phyloP scores from a whole-genome alignment of 495 filamentous ascomycete genomes.

The Glonium stellatum region DNA sequence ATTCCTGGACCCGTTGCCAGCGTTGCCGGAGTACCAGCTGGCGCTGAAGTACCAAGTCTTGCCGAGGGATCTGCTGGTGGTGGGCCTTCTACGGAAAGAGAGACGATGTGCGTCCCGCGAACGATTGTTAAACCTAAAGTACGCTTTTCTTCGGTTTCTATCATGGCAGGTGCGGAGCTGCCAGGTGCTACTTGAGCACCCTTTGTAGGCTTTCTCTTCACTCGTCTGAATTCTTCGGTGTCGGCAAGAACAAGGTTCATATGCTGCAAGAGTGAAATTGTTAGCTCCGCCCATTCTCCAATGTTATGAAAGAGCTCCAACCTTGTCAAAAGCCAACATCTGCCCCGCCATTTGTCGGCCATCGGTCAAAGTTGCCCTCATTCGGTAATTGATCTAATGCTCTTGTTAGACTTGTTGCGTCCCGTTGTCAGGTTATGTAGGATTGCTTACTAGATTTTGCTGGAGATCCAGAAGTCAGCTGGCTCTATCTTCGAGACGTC shows the following conservation, averaged over 20 bases:
- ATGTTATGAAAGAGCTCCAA: slow-evolving; percentile 33
- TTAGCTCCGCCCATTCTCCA: slow-evolving; percentile 1
- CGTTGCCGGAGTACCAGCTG: slow-evolving; percentile 55
- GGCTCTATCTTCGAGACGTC: slow-evolving; percentile 52
- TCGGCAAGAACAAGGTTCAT: slow-evolving; percentile 99
- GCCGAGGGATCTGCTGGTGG: slow-evolving; percentile 92
- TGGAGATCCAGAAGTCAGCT: slow-evolving; percentile 63
- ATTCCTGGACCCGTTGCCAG: slow-evolving; percentile 83
- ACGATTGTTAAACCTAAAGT: slow-evolving; percentile 91
- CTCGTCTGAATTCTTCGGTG: slow-evolving; percentile 96
- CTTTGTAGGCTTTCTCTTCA: slow-evolving; percentile 82
- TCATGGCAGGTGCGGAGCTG: slow-evolving; percentile 48
- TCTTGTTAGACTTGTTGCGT: slow-evolving; percentile 30
- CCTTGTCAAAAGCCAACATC: slow-evolving; percentile 97
- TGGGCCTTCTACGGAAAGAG: slow-evolving; percentile 89
- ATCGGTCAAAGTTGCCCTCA: slow-evolving; percentile 94
- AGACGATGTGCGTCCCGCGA: slow-evolving; percentile 87
- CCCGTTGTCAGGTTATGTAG: background rate
- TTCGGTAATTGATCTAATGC: slow-evolving; percentile 94
- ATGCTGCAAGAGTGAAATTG: slow-evolving; percentile 51
- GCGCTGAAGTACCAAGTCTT: slow-evolving; percentile 70
- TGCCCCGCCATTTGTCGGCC: slow-evolving; percentile 94
- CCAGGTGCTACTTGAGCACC: slow-evolving; percentile 57
- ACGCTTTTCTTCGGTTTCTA: slow-evolving; percentile 93
- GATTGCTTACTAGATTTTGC: slow-evolving; percentile 86